phyloP scores from a whole-genome alignment of 352 stramenopile species.

The Pythium inflatum region DNA sequence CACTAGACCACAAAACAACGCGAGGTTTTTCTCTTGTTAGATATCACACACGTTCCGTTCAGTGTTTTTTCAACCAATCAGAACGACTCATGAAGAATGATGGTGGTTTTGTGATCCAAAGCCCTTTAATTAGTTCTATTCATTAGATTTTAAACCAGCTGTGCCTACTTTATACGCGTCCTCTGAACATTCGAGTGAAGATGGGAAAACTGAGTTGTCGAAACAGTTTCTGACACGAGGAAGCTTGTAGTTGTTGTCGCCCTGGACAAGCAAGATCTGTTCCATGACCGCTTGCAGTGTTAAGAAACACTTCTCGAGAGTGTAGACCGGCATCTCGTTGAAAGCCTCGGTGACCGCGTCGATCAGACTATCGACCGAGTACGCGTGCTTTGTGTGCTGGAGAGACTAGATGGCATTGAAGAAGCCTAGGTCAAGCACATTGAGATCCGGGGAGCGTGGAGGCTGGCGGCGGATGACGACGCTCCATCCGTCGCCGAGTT shows the following conservation, averaged over 20 bases:
- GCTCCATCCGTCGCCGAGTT: neutral
- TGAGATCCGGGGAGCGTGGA: conserved; percentile 31
- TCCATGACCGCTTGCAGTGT: conserved; percentile 35
- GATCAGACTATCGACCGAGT: conserved; percentile 18
- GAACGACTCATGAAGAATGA: neutral
- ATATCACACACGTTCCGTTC: neutral
- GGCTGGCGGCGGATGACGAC: conserved; percentile 22
- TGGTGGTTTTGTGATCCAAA: too few relatives aligned
- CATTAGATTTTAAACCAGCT: neutral
- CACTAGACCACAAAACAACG: neutral
- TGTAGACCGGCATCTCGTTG: conserved; percentile 18
- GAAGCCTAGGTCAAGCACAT: conserved; percentile 32
- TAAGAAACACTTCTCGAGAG: conserved; percentile 33
- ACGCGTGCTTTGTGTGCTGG: conserved; percentile 17
- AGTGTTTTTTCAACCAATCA: neutral
- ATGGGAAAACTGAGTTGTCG: conserved; percentile 12
- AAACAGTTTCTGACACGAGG: conserved; percentile 13
- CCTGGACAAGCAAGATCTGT: conserved; percentile 20
- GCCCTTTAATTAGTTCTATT: neutral
- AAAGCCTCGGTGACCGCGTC: conserved; percentile 21
- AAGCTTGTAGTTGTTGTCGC: conserved; percentile 31
- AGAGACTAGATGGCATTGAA: conserved; percentile 31
- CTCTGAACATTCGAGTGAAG: conserved; percentile 13
- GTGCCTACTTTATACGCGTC: neutral
- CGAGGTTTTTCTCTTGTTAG: neutral